Evolutionary conservation across 2,329 filamentous ascomycete species (phyloP), one percentile per base, ranked within the genome.

Genomic region (Hirsutella thompsonii): DNA sequence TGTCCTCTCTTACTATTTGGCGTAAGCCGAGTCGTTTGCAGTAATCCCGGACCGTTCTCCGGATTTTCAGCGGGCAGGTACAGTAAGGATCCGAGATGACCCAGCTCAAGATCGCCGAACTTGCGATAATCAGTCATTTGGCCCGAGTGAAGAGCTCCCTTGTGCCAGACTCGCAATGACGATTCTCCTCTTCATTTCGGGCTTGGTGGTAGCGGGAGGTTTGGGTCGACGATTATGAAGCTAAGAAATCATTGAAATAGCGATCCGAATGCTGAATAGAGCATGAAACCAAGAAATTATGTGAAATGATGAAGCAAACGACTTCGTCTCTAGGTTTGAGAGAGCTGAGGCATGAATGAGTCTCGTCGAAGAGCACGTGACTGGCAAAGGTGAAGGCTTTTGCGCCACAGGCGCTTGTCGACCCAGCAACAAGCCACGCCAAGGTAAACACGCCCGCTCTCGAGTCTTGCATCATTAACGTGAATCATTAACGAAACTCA

Each of bases 91-190:
- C 61, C 60, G 42, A 58, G 49, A 39, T 59, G 51, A 41, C 61
- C 61, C 39, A 57, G 49, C 29, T 51, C 45, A 13, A 59, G 55
- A 51, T 58, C 58, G 28, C 50, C 46, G 32, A 58, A 46, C 38
- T 52, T 52, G 45, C 52, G 51, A 28, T 47, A 46, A 40, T 63
- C 59, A 62, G 57, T 58, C 61, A 64, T 64, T 56, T 53, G 53
- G 54, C 41, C 52, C 50, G 38, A 53, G 52, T 47, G 50, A 46
- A 43, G 48, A 54, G 53, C 47, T 60, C 52, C 51, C 53, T 48
- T 51, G 39, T 50, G 47, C 47, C 42, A 46, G 50, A 42, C 48
- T 41, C 41, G 45, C 50, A 46, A 41, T 41, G 47, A 43, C 49
- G 43, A 41, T 53, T 48, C 48, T 46, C 49, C 48, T 54, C 52